Conservation (phyloP, 495 filamentous ascomycete genomes). For the Bombardia bombarda region DNA sequence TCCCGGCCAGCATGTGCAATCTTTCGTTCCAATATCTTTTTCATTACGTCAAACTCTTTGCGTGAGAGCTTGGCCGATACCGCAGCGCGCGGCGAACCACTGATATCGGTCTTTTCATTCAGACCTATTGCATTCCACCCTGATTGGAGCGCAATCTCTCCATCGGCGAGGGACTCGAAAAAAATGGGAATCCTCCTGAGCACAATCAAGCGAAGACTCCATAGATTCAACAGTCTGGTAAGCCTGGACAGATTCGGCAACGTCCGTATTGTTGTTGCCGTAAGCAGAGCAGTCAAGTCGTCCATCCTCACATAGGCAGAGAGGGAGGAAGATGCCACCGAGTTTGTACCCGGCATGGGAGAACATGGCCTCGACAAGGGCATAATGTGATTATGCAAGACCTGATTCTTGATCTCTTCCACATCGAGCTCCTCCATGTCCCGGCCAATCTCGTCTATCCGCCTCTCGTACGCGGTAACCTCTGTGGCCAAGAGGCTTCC, state of each 20-base stretch:
- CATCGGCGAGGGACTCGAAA: constrained; percentile 55
- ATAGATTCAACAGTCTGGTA: constrained; percentile 58
- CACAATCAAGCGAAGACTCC: constrained; percentile 68
- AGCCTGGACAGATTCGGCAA: constrained; percentile 75
- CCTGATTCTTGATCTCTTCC: constrained; percentile 84
- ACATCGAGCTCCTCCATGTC: constrained; percentile 74
- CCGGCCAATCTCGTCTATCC: constrained; percentile 69
- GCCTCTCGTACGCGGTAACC: constrained; percentile 58
- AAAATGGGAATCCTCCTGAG: constrained; percentile 63
- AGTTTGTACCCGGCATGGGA: constrained; percentile 39
- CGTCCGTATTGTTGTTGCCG: constrained; percentile 77
- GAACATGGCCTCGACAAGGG: constrained; percentile 43
- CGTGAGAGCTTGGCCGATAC: constrained; percentile 27
- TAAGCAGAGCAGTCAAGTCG: constrained; percentile 82
- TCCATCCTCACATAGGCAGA: constrained; percentile 52
- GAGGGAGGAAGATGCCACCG: constrained; percentile 36
- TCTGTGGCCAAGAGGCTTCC: constrained; percentile 58
- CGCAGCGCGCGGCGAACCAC: not conserved
- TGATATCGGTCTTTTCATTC: constrained; percentile 1
- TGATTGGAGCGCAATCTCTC: constrained; percentile 52
- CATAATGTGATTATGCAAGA: constrained; percentile 68
- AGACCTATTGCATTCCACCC: constrained; percentile 52
- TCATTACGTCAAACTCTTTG: constrained; percentile 53
- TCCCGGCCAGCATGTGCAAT: constrained; percentile 61
- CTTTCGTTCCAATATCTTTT: constrained; percentile 55